Base-by-base conservation (phyloP, 768 basidiomycete species). In the Myochromella boudieri region DNA sequence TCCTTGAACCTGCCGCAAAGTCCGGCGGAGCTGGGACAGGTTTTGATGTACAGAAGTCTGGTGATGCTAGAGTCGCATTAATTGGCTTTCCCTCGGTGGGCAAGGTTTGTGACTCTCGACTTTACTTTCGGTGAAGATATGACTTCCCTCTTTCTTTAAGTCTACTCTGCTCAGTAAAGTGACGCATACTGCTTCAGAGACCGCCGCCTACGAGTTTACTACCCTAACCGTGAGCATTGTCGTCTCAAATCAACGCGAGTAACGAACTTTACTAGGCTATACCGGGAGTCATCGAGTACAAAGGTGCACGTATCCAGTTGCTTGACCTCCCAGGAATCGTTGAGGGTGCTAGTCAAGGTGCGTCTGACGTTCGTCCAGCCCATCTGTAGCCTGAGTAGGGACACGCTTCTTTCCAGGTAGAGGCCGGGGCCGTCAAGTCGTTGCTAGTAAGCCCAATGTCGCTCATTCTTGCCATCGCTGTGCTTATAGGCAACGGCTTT, bases 11-110 rank as follows among this genome's bases (percentile, higher is more conserved):
- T 1, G 67, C 86, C 1, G 74, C 84, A 36, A 98, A 97, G 65
- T 87, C 86, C 3, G 81, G 88, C 14, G 82, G 85, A 50, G 75
- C 75, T 2, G 92, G 91, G 21, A 79, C 84, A 47, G 94, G 92
- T 2, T 95, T 95, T 50, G 93, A 93, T 56, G 92, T 94, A 1
- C 88, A 77, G 56, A 79, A 79, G 52, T 75, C 76, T 8, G 92
- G 93, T 49, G 94, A 95, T 70, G 92, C 93, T 32, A 74, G 92
- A 60, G 87, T 95, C 18, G 91, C 92, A 17, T 70, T 97, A 44
- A 97, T 97, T 37, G 95, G 95, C 7, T 97, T 97, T 67, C 95
- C 95, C 0, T 95, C 94, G 4, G 93, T 97, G 37, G 95, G 95
- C 60, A 91, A 90, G 77, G 87, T 80, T 52, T 34, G 55, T 40